Conservation (phyloP, 1,139 yeast genomes). For the Debaryomyces coudertii region DNA sequence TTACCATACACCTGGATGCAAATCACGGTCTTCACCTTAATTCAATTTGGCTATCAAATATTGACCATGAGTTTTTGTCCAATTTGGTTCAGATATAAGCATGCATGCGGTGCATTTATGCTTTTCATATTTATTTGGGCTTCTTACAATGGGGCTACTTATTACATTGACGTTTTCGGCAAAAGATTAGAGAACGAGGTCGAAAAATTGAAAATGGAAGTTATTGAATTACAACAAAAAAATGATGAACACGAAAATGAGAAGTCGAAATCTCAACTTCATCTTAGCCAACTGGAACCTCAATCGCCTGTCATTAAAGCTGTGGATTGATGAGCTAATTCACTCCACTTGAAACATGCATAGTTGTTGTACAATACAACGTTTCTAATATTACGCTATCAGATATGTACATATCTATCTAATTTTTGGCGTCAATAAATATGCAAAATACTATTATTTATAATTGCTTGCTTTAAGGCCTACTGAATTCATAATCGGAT, state of each 20-base stretch:
- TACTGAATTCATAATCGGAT: no score
- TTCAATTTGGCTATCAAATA: slow-evolving; percentile 86
- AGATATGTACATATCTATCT: no score
- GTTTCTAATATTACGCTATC: background rate
- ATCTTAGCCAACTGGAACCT: background rate
- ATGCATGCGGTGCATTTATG: slow-evolving; percentile 70
- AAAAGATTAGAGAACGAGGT: slow-evolving; percentile 86
- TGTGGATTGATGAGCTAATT: background rate
- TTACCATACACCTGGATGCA: slow-evolving; percentile 85
- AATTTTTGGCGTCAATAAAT: no score
- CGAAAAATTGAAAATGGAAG: slow-evolving; percentile 66
- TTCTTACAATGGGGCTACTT: slow-evolving; percentile 91
- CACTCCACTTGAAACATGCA: no score
- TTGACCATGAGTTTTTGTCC: slow-evolving; percentile 91
- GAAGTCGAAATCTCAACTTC: slow-evolving; percentile 2
- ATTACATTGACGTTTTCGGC: slow-evolving; percentile 89
- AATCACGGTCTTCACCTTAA: slow-evolving; percentile 77
- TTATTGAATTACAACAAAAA: slow-evolving; percentile 57
- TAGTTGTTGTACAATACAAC: background rate
- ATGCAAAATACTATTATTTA: no score
- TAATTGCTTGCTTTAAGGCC: no score
- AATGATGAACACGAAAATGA: slow-evolving; percentile 46
- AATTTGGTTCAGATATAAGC: slow-evolving; percentile 73
- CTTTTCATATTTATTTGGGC: slow-evolving; percentile 75
- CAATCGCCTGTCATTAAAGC: background rate